These are phyloP conservation scores for Daldinia vernicosa DNA, from an alignment of 495 filamentous ascomycete species.

Conservation along the genomic window DNA sequence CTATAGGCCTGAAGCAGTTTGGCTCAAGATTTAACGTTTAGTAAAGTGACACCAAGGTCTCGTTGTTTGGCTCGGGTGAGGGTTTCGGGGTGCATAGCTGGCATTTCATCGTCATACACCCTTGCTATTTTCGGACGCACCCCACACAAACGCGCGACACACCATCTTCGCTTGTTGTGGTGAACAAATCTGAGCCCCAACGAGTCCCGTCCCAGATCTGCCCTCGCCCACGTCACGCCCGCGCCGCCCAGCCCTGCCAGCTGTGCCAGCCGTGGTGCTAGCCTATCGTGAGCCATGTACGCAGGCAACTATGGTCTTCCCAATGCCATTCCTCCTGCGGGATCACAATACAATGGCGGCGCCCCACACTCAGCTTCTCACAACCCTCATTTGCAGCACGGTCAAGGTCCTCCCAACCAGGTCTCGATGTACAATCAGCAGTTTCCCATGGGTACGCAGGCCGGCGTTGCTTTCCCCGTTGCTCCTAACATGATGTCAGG, in stretches of 20 bases:
- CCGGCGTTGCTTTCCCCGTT: constrained; percentile 51
- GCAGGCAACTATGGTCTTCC: constrained; percentile 59
- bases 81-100: constrained; percentile 38
- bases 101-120: constrained; percentile 47
- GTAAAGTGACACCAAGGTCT: constrained; percentile 37
- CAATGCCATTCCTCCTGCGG: constrained; percentile 55
- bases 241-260: constrained; percentile 47
- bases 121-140: constrained; percentile 45
- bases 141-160: constrained; percentile 50
- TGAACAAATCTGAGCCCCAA: constrained; percentile 48
- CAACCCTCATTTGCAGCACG: constrained; percentile 59
- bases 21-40: constrained; percentile 34
- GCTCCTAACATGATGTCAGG: constrained; percentile 59
- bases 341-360: constrained; percentile 57
- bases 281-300: constrained; percentile 59
- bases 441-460: constrained; percentile 57
- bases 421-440: constrained; percentile 55
- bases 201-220: constrained; percentile 49
- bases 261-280: constrained; percentile 46
- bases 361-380: constrained; percentile 54
- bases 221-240: constrained; percentile 41
- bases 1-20: constrained; percentile 17
- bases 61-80: constrained; percentile 36
- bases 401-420: constrained; percentile 52
- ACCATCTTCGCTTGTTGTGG: constrained; percentile 43